Evolutionary conservation across 2,329 filamentous ascomycete genomes (phyloP).

Genomic region (Colletotrichum karsti): DNA sequence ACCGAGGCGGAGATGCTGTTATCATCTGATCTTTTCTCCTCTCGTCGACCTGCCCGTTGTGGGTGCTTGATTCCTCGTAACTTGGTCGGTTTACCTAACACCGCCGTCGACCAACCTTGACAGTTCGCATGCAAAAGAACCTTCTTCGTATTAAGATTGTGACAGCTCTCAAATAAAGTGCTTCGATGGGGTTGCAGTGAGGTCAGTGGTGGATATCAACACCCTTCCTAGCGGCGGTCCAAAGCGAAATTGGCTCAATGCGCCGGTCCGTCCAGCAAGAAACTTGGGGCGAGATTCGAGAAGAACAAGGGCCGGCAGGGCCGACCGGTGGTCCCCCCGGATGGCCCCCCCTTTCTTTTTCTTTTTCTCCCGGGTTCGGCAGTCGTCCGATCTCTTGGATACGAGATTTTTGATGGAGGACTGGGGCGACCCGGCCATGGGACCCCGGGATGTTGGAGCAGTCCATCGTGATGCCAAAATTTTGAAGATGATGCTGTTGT

Average conservation of each 20-base stretch:
- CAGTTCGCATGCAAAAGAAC: neutral
- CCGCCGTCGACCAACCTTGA: too few relatives aligned
- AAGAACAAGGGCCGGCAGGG: too few relatives aligned
- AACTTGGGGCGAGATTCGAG: neutral
- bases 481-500: neutral
- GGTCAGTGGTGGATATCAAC: slow-evolving; percentile 7
- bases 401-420: slow-evolving; percentile 13
- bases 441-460: neutral
- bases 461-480: slow-evolving; percentile 1
- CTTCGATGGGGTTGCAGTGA: neutral
- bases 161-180: neutral
- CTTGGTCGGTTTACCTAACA: too few relatives aligned
- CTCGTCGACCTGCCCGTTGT: neutral
- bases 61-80: neutral
- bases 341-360: too few relatives aligned
- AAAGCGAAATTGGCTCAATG: slow-evolving; percentile 11
- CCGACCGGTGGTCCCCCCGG: too few relatives aligned
- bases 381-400: slow-evolving; percentile 14
- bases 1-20: too few relatives aligned
- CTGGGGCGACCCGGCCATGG: neutral
- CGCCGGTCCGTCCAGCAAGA: neutral
- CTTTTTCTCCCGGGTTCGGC: neutral
- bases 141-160: slow-evolving; percentile 20
- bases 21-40: too few relatives aligned
- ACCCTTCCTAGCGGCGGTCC: neutral